Evolutionary conservation across 2,329 filamentous ascomycete species (phyloP), one percentile per base, ranked within the genome.

Genomic region (Penicillium italicum): DNA sequence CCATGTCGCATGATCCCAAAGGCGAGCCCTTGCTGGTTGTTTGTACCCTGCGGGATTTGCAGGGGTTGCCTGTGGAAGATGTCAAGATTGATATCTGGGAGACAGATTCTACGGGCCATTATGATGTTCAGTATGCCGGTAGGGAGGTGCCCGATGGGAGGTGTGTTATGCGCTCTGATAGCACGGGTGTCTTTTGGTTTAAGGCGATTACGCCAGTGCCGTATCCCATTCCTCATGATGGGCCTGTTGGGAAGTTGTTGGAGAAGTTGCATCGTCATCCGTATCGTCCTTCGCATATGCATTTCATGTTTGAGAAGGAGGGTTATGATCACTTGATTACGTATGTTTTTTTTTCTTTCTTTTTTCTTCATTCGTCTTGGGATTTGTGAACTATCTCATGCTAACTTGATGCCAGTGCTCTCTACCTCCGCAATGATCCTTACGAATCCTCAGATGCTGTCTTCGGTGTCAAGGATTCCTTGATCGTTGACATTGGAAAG

Each of bases 41-140:
- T n/a, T 91, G 89, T 76, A 87, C 80, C 0, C 76, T 93, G 54
- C 84, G 81, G 59, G 87, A 91, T 69, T 83, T 82, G 0, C 38
- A 73, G 0, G 88, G 88, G 0, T 78, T 77, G 1, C 85, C 89
- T 0, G 77, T 94, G 30, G 59, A 75, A 1, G 84, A 78, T 44
- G 88, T 86, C 30, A 89, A 86, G 69, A 82, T 93, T 59, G 89
- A 94, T 71, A 86, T 94, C 61, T 94, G 90, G 90, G 89, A 93
- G 75, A 91, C 89, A 9, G 90, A 93, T 70, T 86, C 82, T 56
- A 83, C 84, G n/a, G 90, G 90, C 10, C 84, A 86, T 66, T 94
- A 94, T 69, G 90, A 94, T 68, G 89, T 93, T 57, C 89, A 94
- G 73, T 86, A 91, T 69, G 77, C 82, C 0, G 82, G 83, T 40